Conservation (phyloP, 805 yeast species). For the Kluyveromyces aestuarii region DNA sequence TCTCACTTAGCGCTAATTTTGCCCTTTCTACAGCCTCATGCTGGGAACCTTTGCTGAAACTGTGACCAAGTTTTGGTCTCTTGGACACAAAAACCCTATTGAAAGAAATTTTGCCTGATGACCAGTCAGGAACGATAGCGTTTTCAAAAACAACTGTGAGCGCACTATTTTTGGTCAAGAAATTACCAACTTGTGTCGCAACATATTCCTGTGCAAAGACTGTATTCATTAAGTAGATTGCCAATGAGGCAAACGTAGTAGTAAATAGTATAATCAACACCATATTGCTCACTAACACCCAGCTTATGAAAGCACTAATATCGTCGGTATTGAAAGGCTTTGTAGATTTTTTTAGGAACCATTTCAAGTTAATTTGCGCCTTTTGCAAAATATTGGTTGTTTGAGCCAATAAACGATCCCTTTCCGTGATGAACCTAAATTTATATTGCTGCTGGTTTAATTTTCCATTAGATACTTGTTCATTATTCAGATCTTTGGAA, state of each 20-base stretch:
- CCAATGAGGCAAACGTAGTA: conserved; percentile 80
- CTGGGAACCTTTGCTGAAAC: conserved; percentile 64
- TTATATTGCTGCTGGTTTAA: conserved; percentile 2
- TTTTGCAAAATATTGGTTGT: conserved; percentile 35
- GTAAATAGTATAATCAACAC: conserved; percentile 76
- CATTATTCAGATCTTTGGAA: too few relatives aligned
- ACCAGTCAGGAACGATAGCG: conserved; percentile 93
- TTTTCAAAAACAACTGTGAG: conserved; percentile 80
- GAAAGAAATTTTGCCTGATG: conserved; percentile 75
- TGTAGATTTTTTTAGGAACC: conserved; percentile 67
- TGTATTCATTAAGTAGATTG: conserved; percentile 62
- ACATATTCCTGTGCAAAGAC: conserved; percentile 59
- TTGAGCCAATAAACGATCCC: conserved; percentile 29
- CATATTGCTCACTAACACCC: conserved; percentile 86
- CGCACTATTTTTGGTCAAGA: conserved; percentile 75
- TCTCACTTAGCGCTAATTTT: conserved; percentile 25
- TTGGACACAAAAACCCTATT: conserved; percentile 78
- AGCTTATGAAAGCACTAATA: conserved; percentile 78
- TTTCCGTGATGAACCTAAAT: conserved; percentile 19
- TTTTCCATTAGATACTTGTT: neutral
- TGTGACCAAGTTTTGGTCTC: conserved; percentile 49
- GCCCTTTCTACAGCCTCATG: conserved; percentile 60
- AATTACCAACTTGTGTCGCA: conserved; percentile 72
- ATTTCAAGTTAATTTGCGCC: conserved; percentile 45
- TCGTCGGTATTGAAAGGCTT: conserved; percentile 92